Conservation (phyloP, 768 basidiomycete genomes). For the Exidia glandulosa region DNA sequence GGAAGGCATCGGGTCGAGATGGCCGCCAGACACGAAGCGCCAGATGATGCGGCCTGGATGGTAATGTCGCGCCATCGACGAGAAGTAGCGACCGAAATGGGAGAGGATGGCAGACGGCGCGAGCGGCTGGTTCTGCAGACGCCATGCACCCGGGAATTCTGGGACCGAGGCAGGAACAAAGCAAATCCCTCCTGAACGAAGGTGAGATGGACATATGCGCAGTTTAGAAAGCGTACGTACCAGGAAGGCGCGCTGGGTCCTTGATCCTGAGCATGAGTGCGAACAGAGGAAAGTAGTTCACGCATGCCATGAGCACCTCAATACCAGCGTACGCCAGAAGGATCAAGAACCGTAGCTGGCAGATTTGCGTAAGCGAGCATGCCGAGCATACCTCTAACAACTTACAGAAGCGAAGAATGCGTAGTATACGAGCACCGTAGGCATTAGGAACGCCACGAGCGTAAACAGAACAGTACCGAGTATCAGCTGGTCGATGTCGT, state of each 20-base stretch:
- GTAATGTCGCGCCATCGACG: not conserved
- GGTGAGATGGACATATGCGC: too few species aligned
- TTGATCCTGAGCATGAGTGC: constrained; percentile 75
- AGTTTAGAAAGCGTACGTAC: constrained; percentile 24
- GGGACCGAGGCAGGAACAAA: not conserved
- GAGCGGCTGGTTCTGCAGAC: not conserved
- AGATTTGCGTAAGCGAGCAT: not conserved
- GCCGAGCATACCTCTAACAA: constrained; percentile 12
- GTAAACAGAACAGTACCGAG: constrained; percentile 88
- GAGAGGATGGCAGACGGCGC: not conserved
- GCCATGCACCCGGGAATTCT: not conserved
- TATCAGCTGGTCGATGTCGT: constrained; percentile 86
- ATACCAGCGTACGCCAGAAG: constrained; percentile 51
- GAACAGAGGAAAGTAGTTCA: constrained; percentile 92
- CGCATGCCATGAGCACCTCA: constrained; percentile 57
- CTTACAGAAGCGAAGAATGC: constrained; percentile 60
- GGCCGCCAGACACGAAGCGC: not conserved
- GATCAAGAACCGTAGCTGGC: constrained; percentile 41
- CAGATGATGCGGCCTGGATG: not conserved
- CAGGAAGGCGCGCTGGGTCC: constrained; percentile 74
- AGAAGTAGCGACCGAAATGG: not conserved
- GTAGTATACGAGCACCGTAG: constrained; percentile 83
- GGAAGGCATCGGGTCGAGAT: not conserved
- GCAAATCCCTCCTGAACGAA: not conserved
- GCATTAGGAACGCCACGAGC: constrained; percentile 65